Evolutionary conservation across 2,329 filamentous ascomycete species (phyloP).

Genomic region (Aspergillus fumigatiaffinis): DNA sequence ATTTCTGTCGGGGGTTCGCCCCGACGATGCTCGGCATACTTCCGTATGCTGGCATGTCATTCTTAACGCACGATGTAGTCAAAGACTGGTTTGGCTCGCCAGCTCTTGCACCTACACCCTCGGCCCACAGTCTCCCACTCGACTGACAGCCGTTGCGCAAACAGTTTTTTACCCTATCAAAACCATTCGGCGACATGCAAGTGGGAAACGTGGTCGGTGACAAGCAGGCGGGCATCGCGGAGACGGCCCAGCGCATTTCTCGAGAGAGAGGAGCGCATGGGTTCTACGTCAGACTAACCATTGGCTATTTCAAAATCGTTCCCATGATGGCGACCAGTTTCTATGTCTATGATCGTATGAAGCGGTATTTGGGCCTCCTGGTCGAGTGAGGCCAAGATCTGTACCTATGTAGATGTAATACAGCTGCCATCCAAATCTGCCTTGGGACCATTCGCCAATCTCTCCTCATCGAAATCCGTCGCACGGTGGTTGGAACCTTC

Average conservation of each 20-base stretch:
- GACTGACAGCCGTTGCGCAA: neutral
- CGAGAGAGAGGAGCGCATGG: neutral
- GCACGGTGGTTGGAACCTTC: neutral
- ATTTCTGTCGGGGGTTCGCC: no score
- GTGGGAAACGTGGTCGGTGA: neutral
- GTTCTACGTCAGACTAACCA: neutral
- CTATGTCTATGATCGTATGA: neutral
- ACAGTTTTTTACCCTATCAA: neutral
- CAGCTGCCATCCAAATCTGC: no score
- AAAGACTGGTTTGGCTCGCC: neutral
- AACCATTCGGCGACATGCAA: neutral
- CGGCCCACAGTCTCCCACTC: neutral
- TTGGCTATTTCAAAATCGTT: neutral
- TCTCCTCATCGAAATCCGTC: neutral
- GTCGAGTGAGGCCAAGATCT: neutral
- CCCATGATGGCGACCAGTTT: slow-evolving; percentile 1
- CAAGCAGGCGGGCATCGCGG: neutral
- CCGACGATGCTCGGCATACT: no score
- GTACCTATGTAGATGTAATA: neutral
- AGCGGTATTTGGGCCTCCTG: neutral
- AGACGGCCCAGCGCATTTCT: neutral
- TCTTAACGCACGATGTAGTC: neutral
- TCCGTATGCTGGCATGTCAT: neutral
- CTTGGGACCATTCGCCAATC: neutral
- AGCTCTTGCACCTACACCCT: neutral